Evolutionary conservation across 1,284 basidiomycete genomes (phyloP).

Genomic region (Mrakiaceae sp.): DNA sequence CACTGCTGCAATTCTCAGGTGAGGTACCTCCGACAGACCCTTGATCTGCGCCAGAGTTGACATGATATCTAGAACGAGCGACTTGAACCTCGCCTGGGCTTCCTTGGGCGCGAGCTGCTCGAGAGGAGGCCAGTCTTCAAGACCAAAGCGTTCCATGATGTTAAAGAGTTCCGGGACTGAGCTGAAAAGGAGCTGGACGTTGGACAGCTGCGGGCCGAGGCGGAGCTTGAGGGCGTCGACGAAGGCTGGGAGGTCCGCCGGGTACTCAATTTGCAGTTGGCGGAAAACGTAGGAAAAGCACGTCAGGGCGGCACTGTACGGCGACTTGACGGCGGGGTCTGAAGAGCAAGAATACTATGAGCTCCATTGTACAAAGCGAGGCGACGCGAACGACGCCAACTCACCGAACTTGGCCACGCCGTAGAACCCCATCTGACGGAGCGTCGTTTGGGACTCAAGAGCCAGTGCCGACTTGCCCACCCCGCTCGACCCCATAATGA

Average conservation of each 20-base stretch:
- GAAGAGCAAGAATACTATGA: not conserved
- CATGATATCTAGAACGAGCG: slow-evolving; percentile 55
- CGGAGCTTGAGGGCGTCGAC: slow-evolving; percentile 46
- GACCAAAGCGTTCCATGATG: slow-evolving; percentile 46
- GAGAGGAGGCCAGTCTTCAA: slow-evolving; percentile 41
- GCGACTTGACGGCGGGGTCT: slow-evolving; percentile 38
- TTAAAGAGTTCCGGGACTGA: slow-evolving; percentile 47
- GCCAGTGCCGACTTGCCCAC: slow-evolving; percentile 11
- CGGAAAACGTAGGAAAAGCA: slow-evolving; percentile 56
- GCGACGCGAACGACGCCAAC: not conserved
- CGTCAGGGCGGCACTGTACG: slow-evolving; percentile 51
- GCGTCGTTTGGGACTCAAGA: not conserved
- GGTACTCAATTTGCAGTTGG: slow-evolving; percentile 53
- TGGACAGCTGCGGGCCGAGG: slow-evolving; percentile 54
- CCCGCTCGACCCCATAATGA: slow-evolving; percentile 5
- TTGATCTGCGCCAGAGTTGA: slow-evolving; percentile 53
- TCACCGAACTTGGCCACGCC: slow-evolving; percentile 52
- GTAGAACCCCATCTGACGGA: slow-evolving; percentile 43
- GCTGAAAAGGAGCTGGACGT: slow-evolving; percentile 46
- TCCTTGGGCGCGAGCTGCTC: slow-evolving; percentile 48
- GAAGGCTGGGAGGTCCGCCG: slow-evolving; percentile 55
- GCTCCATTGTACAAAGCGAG: not conserved
- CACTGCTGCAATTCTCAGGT: not conserved
- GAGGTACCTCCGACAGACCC: not conserved
- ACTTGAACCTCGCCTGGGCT: slow-evolving; percentile 53